Evolutionary conservation across 805 yeast genomes (phyloP).

Genomic region (Komagataella phaffii): DNA sequence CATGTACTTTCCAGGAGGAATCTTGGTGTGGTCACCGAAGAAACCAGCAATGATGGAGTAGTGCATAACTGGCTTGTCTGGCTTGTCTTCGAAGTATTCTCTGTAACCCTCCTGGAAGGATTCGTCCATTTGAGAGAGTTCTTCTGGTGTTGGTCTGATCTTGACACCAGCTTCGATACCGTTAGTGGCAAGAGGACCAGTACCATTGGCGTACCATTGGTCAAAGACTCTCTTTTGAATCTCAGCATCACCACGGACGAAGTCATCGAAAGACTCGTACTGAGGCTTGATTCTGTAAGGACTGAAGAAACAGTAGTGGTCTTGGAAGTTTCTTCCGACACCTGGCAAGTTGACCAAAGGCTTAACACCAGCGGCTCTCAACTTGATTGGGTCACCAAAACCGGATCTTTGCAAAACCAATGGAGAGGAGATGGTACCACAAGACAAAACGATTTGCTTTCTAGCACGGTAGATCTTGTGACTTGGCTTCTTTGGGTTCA

Average conservation of each 20-base stretch:
- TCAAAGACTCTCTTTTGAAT: conserved; percentile 15
- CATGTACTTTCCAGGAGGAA: conserved; percentile 15
- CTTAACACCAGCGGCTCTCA: conserved; percentile 15
- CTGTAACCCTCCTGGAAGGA: conserved; percentile 13
- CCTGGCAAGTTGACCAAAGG: conserved; percentile 17
- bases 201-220: conserved; percentile 17
- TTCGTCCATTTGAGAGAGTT: conserved; percentile 12
- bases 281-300: conserved; percentile 16
- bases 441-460: conserved; percentile 28
- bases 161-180: conserved; percentile 19
- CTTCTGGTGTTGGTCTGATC: conserved; percentile 16
- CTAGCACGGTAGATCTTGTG: conserved; percentile 21
- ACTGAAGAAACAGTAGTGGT: conserved; percentile 16
- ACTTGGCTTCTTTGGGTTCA: conserved; percentile 7
- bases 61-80: conserved; percentile 18
- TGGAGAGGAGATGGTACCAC: conserved; percentile 35
- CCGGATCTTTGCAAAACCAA: conserved; percentile 33
- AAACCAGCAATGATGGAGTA: conserved; percentile 16
- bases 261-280: conserved; percentile 15
- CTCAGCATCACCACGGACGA: conserved; percentile 14
- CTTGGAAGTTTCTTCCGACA: conserved; percentile 18
- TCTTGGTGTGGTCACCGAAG: conserved; percentile 18
- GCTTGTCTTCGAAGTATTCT: conserved; percentile 15
- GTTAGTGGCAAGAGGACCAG: conserved; percentile 17
- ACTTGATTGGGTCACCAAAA: conserved; percentile 18